Evolutionary conservation across 345 rosid genomes (phyloP), one percentile per base, ranked within the genome.

Genomic region (Barbarea vulgaris): DNA sequence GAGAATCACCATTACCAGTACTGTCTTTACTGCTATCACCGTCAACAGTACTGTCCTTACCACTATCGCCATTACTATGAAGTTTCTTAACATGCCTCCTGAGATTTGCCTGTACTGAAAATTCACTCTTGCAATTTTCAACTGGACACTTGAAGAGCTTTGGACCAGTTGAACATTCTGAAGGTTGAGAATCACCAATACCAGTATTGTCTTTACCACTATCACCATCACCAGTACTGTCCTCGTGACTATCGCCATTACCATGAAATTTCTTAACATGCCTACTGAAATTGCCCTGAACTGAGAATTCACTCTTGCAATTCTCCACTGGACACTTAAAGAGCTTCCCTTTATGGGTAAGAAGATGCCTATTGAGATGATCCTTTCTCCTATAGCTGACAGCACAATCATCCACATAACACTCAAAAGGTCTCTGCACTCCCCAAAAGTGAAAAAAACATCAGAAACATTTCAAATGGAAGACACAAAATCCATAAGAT

Each of bases 371-470:
- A 30, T 81, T 83, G 71, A 95, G 84, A 81, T 92, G 97, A 81
- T 95, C 99, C 61, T 89, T 95, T 79, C 99, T 86, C 78, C 93
- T 85, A 31, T 90, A 95, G 70, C 91, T 92, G 27, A 84, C 70
- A 74, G 70, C 27, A 64, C 99, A 95, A 67, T 85, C 97, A 50
- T 87, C 89, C 18, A 87, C 71, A 2, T 84, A 64, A 70, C 99
- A 95, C 1, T 12, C 42, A 81, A 83, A 95, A 39, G 91, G 87
- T 79, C 99, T 87, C 97, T 95, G 80, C 77, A 74, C 31, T 2
- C 3, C 6, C 0, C 0, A 14, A 65, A 41, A 27, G 3, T 22
- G 4, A 21, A 36, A 27, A 36, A 27, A 12, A 1, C 7, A 39
- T 77, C 6, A 77, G 73, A 3, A 57, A 64, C 25, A 22, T 22